A percentile compares a stretch with the other conserved stretches of the same genome.
Evolutionary conservation across 2,329 filamentous ascomycete genomes (phyloP).

Genomic region (Clonostachys rosea): DNA sequence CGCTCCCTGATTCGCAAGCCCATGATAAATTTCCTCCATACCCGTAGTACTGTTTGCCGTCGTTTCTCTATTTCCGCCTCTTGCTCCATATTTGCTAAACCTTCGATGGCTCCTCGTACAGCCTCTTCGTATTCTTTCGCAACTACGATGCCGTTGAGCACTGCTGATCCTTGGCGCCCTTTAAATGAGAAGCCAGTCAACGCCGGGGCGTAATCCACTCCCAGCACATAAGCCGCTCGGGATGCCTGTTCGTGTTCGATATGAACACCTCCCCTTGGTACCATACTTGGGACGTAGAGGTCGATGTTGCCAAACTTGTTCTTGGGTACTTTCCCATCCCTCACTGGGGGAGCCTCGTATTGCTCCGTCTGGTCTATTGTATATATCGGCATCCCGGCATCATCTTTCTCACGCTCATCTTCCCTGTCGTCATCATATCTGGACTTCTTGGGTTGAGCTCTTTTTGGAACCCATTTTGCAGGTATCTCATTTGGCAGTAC

Average conservation of each 20-base stretch:
- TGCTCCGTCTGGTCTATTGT: constrained; percentile 62
- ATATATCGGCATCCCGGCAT: constrained; percentile 51
- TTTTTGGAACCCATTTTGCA: constrained; percentile 64
- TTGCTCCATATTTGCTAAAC: constrained; percentile 60
- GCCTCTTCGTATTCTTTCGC: constrained; percentile 69
- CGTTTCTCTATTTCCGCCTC: constrained; percentile 65
- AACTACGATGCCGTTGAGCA: constrained; percentile 74
- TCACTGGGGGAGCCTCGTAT: constrained; percentile 73
- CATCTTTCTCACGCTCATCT: constrained; percentile 14
- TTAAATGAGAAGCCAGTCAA: constrained; percentile 88
- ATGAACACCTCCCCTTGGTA: constrained; percentile 77
- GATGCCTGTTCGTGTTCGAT: constrained; percentile 56
- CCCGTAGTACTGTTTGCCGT: constrained; percentile 67
- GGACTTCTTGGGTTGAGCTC: constrained; percentile 23
- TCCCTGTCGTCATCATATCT: constrained; percentile 17
- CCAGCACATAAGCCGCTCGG: constrained; percentile 69
- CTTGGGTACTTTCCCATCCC: constrained; percentile 73
- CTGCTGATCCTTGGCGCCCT: constrained; percentile 79
- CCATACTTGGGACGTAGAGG: constrained; percentile 87
- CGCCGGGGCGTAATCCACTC: constrained; percentile 83
- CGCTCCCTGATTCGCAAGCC: constrained; percentile 72
- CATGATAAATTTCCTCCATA: constrained; percentile 66
- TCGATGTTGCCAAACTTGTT: constrained; percentile 95
- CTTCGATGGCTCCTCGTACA: constrained; percentile 63
- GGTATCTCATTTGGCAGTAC: constrained; percentile 77